phyloP scores from a whole-genome alignment of 2,329 filamentous ascomycete genomes.

The Fusarium succisae region DNA sequence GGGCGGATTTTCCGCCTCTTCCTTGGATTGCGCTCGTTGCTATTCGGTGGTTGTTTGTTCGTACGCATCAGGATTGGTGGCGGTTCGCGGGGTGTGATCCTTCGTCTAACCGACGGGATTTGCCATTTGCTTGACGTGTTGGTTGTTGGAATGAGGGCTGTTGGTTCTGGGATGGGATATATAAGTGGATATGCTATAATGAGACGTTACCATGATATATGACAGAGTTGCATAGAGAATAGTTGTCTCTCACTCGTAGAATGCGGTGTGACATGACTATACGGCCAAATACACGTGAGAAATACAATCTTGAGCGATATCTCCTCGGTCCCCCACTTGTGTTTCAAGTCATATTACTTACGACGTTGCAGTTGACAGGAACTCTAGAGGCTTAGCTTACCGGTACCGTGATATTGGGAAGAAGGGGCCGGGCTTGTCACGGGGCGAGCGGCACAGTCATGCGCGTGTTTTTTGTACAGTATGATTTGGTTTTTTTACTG shows the following conservation, averaged over 20 bases:
- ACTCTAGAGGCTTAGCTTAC: not conserved
- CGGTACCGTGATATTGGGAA: not conserved
- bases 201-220: not conserved
- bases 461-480: not conserved
- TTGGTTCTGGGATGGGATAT: not conserved
- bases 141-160: not conserved
- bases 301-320: not conserved
- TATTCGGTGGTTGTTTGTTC: slow-evolving; percentile 48
- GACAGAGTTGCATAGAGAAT: not conserved
- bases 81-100: slow-evolving; percentile 47
- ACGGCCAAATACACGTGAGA: not conserved
- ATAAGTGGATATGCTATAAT: not conserved
- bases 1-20: slow-evolving; percentile 41
- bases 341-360: not conserved
- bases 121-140: slow-evolving; percentile 47
- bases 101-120: slow-evolving; percentile 43
- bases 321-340: not conserved
- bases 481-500: not conserved
- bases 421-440: not conserved
- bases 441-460: not conserved
- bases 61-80: slow-evolving; percentile 50
- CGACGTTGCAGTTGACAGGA: not conserved
- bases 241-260: not conserved
- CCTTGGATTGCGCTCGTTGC: slow-evolving; percentile 42
- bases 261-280: not conserved